Evolutionary conservation across 306 rosid species (phyloP), one percentile per base, ranked within the genome.

Genomic region (Begonia fuchsioides): DNA sequence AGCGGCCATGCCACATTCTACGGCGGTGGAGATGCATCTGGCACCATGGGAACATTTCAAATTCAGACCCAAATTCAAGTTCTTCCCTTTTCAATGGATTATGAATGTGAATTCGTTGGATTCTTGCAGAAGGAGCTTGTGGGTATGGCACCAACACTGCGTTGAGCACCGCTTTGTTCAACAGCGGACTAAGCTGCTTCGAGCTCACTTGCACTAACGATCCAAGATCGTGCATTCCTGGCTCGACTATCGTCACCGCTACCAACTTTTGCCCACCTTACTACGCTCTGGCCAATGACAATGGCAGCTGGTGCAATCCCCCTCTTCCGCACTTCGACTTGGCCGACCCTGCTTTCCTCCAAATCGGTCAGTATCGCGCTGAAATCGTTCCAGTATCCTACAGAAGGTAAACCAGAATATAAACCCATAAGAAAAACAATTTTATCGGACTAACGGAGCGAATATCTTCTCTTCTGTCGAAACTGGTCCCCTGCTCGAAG

Each of bases 301-400:
- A 87, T 55, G 96, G 96, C 19, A 94, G 96, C 50, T 87, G 96
- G 96, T 87, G 96, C 73, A 87, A 87, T 50, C 82, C 96, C 58
- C 96, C 96, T 9, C 73, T 82, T 32, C 93, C 77, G 13, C 96
- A 87, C 70, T 83, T 87, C 45, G 96, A 87, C 15, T 55, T 87
- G 83, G 88, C 96, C 4, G 81, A 87, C 61, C 96, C 96, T 11
- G 96, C 93, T 40, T 87, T 78, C 74, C 63, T 87, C 40, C 85
- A 87, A 61, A 87, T 87, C 43, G 96, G 94, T 11, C 77, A 87
- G 20, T 87, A 76, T 59, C 83, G 79, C 3, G 94, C 96, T 2
- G 96, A 94, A 48, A 87, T 87, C 40, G 96, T 87, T 1, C 96
- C 96, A 3, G 83, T 87, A 10, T 47, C 82, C 55, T 87, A 80